A percentile compares a stretch with the other conserved stretches of the same genome.
Conservation (phyloP, 2,329 filamentous ascomycete species). For the Berkeleyomyces basicola region DNA sequence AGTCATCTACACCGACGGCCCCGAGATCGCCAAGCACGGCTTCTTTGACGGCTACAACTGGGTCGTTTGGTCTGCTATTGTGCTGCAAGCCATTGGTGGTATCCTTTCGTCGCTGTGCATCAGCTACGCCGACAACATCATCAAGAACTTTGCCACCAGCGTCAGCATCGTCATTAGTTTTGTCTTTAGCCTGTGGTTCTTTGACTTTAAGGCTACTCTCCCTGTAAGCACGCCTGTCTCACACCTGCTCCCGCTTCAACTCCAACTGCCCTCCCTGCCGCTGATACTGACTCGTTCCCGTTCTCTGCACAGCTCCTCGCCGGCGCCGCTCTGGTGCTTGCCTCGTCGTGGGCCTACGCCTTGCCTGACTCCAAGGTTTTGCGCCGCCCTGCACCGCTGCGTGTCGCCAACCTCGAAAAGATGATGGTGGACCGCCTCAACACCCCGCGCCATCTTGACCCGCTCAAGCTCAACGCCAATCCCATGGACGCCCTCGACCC, state of each 20-base stretch:
- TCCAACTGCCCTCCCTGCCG: background rate
- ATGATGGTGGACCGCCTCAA: conserved; percentile 36
- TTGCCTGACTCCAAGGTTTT: conserved; percentile 38
- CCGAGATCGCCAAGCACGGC: conserved; percentile 64
- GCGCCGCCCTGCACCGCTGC: conserved; percentile 45
- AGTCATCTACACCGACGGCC: conserved; percentile 73
- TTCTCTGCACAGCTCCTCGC: conserved; percentile 48
- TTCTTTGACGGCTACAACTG: conserved; percentile 93
- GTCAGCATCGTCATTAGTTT: conserved; percentile 83
- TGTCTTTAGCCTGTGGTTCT: conserved; percentile 69
- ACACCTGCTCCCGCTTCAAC: background rate
- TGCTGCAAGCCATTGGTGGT: conserved; percentile 69
- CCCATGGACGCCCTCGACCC: conserved; percentile 10
- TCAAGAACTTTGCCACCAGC: conserved; percentile 85
- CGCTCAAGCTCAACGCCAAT: conserved; percentile 8
- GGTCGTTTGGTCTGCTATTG: conserved; percentile 73
- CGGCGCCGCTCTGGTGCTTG: conserved; percentile 63
- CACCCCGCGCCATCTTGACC: conserved; percentile 21
- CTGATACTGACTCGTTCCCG: background rate
- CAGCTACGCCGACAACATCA: conserved; percentile 47
- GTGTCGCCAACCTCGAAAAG: conserved; percentile 63
- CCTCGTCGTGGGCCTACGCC: conserved; percentile 74
- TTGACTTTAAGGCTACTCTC: conserved; percentile 57
- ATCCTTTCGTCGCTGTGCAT: conserved; percentile 44
- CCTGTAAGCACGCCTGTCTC: conserved; percentile 39